A percentile compares a stretch with the other conserved stretches of the same genome.
Evolutionary conservation across 176 grass and related monocot species (phyloP).

Genomic region (Eragrostis nindensis): DNA sequence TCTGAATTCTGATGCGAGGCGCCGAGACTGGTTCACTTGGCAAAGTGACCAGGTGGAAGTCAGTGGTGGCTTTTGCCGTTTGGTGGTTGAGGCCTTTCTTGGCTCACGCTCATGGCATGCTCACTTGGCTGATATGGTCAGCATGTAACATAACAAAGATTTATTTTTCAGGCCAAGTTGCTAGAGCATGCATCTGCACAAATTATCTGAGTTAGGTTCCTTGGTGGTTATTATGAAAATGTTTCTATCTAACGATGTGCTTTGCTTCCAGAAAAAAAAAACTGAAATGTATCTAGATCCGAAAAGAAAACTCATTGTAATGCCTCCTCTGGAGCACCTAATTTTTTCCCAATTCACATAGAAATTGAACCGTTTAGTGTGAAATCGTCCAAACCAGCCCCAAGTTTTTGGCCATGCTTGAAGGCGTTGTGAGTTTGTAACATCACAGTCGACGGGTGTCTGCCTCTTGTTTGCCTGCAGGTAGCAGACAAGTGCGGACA

Average conservation of each 20-base stretch:
- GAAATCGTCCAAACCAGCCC: too few relatives aligned
- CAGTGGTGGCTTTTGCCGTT: background rate
- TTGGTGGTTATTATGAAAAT: too few relatives aligned
- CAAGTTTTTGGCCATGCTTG: too few relatives aligned
- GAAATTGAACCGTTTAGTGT: too few relatives aligned
- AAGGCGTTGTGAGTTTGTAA: background rate
- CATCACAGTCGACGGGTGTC: background rate
- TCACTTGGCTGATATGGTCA: background rate
- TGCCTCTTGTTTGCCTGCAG: background rate
- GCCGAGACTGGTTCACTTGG: background rate
- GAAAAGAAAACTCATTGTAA: too few relatives aligned
- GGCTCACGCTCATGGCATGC: slow-evolving; percentile 45
- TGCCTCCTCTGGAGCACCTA: background rate
- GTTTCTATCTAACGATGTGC: too few relatives aligned
- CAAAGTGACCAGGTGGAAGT: background rate
- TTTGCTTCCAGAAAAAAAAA: too few relatives aligned
- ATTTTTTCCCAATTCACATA: too few relatives aligned
- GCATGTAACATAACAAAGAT: background rate
- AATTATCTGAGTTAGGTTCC: too few relatives aligned
- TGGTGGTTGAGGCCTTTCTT: slow-evolving; percentile 45
- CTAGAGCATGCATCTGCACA: background rate
- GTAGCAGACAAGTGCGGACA: slow-evolving; percentile 1
- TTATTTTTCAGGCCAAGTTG: background rate
- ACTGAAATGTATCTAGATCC: too few relatives aligned
- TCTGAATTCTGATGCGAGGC: background rate